Conservation (phyloP, 768 basidiomycete genomes). For the Rhodotorula babjevae region DNA sequence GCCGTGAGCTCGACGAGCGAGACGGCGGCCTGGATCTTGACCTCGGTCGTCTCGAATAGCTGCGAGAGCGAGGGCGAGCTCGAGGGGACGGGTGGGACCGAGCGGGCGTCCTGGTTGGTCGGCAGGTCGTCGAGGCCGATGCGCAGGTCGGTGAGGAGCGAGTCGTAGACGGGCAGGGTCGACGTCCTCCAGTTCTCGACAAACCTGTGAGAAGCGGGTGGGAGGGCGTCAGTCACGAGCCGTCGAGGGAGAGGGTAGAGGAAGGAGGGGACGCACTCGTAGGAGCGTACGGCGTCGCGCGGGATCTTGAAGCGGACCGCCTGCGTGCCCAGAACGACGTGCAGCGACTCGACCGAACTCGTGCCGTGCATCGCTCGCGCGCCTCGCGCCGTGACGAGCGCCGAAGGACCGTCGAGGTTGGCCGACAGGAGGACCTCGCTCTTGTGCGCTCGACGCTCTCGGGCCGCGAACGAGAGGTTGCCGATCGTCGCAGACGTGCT, state of each 20-base stretch:
- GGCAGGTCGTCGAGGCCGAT: conserved; percentile 27
- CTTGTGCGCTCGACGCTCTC: neutral
- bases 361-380: neutral
- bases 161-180: conserved; percentile 59
- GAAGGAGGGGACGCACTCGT: conserved; percentile 41
- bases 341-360: neutral
- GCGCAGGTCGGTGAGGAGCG: conserved; percentile 33
- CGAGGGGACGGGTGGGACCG: too few relatives aligned
- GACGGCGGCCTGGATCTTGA: conserved; percentile 24
- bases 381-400: neutral
- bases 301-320: conserved; percentile 54
- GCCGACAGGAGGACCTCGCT: conserved; percentile 4
- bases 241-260: neutral
- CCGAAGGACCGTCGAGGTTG: neutral
- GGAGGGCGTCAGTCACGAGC: neutral
- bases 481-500: neutral
- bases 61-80: neutral
- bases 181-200: conserved; percentile 76
- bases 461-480: neutral
- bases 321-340: conserved; percentile 26
- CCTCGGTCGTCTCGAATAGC: neutral
- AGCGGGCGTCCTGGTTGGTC: neutral
- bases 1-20: conserved; percentile 26
- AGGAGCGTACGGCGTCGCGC: conserved; percentile 68
- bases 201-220: conserved; percentile 54